Evolutionary conservation across 1,284 basidiomycete species (phyloP), one percentile per base, ranked within the genome.

Genomic region (Cutaneotrichosporon spelunceum): DNA sequence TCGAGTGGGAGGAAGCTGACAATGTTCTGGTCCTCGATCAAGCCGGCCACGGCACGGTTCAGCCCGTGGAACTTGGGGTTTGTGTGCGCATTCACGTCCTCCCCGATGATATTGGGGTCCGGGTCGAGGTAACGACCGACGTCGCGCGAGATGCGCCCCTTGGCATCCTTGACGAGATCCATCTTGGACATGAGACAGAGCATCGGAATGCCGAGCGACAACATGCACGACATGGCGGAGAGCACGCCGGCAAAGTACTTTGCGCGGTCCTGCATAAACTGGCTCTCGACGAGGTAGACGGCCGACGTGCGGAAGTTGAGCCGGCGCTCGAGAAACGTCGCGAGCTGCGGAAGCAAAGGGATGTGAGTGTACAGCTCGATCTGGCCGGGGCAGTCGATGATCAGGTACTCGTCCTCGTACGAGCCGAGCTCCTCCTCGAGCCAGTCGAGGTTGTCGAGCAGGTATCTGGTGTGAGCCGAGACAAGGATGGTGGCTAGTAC

Each of bases 331-430:
- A 85, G 79, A 67, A 82, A 78, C 64, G 86, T 84, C 42, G 92
- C 89, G 54, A 99, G 86, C 6, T 88, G 87, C 1, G 95, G 93
- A 50, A 99, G 86, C 73, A 99, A 90, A 0, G 94, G 93, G 71
- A 98, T 93, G 79, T 99, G 96, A 0, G 96, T 99, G 79, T 99
- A 99, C 11, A 99, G 84, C 80, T 99, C 96, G 70, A 99, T 99
- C 80, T 99, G 96, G 42, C 93, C 94, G 66, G 96, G 96, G 74
- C 96, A 99, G 81, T 99, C 96, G 67, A 99, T 88, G 69, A 99
- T 88, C 52, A 99, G 85, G 81, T 98, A 99, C 80, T 99, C 96
- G 72, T 97, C 91, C 49, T 97, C 93, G 77, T 87, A 99, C 14
- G 88, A 87, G 11, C 93, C 94, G 2, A 99, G 83, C 74, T 97